Evolutionary conservation across 176 grass and related monocot genomes (phyloP).

Genomic region (Triticum dicoccoides): DNA sequence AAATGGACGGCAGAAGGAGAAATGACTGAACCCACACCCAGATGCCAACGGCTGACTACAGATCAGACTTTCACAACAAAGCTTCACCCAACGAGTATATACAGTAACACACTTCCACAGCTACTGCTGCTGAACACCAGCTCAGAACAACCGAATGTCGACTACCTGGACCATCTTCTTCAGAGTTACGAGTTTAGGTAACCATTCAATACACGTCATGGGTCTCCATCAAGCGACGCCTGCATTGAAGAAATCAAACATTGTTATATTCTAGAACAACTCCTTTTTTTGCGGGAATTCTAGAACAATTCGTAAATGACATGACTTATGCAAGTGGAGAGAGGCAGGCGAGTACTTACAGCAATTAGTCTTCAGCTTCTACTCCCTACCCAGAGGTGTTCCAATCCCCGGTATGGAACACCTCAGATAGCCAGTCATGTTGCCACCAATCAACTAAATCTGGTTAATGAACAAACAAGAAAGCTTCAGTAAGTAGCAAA

Average conservation of each 20-base stretch:
- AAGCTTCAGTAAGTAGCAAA: not conserved
- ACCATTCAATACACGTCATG: not conserved
- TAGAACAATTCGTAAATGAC: not conserved
- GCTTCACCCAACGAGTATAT: not conserved
- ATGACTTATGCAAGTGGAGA: not conserved
- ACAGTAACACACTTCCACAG: not conserved
- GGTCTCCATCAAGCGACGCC: constrained; percentile 4
- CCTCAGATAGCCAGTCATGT: not conserved
- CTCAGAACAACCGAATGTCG: not conserved
- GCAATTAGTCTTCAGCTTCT: not conserved
- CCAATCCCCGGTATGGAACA: not conserved
- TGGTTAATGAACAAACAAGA: not conserved
- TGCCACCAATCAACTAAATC: constrained; percentile 16
- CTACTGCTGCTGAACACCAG: not conserved
- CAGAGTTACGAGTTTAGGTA: not conserved
- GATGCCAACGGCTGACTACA: not conserved
- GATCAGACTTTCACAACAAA: not conserved
- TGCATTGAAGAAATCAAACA: constrained; percentile 14
- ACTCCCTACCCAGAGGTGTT: not conserved
- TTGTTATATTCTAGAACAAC: not conserved
- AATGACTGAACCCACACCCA: not conserved
- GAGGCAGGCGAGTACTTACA: not conserved
- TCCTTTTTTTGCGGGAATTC: no score
- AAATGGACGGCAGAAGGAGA: not conserved
- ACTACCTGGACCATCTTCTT: not conserved